Evolutionary conservation across 371 early-diverging fungal genomes (phyloP).

Genomic region (Saksenaea vasiformis): DNA sequence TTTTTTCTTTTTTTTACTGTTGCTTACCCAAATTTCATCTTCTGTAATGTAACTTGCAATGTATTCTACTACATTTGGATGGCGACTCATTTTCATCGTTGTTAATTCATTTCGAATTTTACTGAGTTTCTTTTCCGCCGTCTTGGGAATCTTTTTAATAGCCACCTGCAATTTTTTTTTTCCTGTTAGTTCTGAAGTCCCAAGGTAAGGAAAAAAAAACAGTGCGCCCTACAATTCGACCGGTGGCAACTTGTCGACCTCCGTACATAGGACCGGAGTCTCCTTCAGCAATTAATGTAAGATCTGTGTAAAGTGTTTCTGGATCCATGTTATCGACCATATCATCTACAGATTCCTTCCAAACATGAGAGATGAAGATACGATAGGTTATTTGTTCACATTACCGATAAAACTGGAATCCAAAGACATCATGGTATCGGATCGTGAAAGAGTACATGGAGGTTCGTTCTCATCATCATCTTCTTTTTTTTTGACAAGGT

Average conservation of each 20-base stretch:
- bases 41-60: conserved; percentile 64
- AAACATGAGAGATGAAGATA: not conserved
- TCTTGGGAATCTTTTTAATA: conserved; percentile 70
- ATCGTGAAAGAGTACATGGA: conserved; percentile 10
- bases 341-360: conserved; percentile 31
- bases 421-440: conserved; percentile 28
- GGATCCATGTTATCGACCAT: conserved; percentile 53
- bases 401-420: conserved; percentile 40
- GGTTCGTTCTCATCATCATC: conserved; percentile 8
- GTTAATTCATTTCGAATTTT: conserved; percentile 72
- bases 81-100: conserved; percentile 70
- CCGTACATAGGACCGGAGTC: conserved; percentile 77
- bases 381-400: not conserved
- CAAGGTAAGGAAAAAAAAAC: not conserved
- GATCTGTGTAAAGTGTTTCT: conserved; percentile 45
- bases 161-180: conserved; percentile 48
- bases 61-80: conserved; percentile 73
- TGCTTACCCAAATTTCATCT: conserved; percentile 58
- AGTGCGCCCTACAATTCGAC: conserved; percentile 42
- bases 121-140: conserved; percentile 65
- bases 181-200: not conserved
- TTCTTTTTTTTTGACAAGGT: not conserved
- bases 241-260: conserved; percentile 56
- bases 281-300: conserved; percentile 74
- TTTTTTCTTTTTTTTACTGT: too few species aligned